Conservation (phyloP, 78 protist species). For the Dictyostelium capitatum region DNA sequence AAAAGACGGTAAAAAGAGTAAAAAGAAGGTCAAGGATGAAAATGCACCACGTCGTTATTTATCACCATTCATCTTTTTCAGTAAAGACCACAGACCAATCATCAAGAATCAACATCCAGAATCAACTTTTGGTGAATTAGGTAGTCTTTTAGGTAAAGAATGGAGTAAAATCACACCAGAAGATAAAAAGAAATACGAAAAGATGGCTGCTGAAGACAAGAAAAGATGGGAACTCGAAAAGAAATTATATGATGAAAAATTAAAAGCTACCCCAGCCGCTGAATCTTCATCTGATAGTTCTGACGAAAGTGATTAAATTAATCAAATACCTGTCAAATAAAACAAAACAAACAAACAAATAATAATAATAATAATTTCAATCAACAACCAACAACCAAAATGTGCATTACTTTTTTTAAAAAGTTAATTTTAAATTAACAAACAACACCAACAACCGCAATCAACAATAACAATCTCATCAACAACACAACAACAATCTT, state of each 20-base stretch:
- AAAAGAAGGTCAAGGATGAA: slow-evolving; percentile 72
- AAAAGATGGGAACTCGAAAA: slow-evolving; percentile 79
- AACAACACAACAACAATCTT: no score
- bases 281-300: slow-evolving; percentile 10
- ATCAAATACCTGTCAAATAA: background rate
- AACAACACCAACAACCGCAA: no score
- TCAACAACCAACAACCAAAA: no score
- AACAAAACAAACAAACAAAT: no score
- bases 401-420: no score
- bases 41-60: slow-evolving; percentile 72
- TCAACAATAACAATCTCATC: no score
- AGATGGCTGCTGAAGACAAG: slow-evolving; percentile 59
- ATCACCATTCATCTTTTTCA: slow-evolving; percentile 71
- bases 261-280: background rate
- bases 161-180: slow-evolving; percentile 46
- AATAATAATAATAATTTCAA: no score
- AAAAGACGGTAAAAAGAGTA: slow-evolving; percentile 11
- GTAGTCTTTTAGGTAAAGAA: slow-evolving; percentile 54
- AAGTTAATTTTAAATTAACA: no score
- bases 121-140: slow-evolving; percentile 62
- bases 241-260: slow-evolving; percentile 66
- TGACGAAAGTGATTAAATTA: slow-evolving; percentile 21
- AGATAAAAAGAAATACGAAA: slow-evolving; percentile 60
- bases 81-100: slow-evolving; percentile 54
- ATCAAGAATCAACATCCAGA: slow-evolving; percentile 60